Evolutionary conservation across 1,284 basidiomycete species (phyloP), one percentile per base, ranked within the genome.

Genomic region (Xerocomus nothofagi): DNA sequence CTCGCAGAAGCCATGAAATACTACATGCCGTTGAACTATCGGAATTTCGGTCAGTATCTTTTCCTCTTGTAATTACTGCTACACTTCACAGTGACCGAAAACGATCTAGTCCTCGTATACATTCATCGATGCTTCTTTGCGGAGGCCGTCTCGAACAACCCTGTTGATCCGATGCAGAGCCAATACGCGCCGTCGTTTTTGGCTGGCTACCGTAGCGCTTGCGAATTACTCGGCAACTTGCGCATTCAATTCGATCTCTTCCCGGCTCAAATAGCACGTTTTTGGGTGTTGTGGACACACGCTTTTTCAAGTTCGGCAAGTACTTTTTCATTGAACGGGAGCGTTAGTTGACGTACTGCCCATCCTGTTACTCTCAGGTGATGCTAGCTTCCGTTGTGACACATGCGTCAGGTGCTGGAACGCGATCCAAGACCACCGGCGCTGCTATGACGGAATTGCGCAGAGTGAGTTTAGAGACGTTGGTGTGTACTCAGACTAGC

Each of bases 381-480:
- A 84, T 88, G 82, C 63, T 88, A 39, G 78, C 81, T 6, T 82
- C 84, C 6, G 76, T 87, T 6, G 82, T 85, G 2, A 86, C 81
- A n/a, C 81, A 82, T 47, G 63, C 65, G 8, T 57, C 67, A 15
- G 67, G 68, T 17, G 46, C 17, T 8, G 78, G 80, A 31, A 75
- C 80, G 6, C 73, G 73, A 27, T 83, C 79, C 1, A 86, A 82
- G 62, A 81, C 83, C 26, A 84, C 85, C 0, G 74, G 79, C 20
- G 83, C 81, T 26, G 86, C 86, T 3, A 61, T 88, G 50, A 62
- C 78, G 14, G 85, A 87, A 62, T 66, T 88, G n/a, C 65, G 65
- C 14, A 23, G 72, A 75, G 65, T 68, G 11, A 41, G 62, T 51
- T 32, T 21, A 18, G 39, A 29, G 8, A 18, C 3, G 10, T 8